phyloP scores from a whole-genome alignment of 2,329 filamentous ascomycete genomes.

The Colletotrichum aenigma region DNA sequence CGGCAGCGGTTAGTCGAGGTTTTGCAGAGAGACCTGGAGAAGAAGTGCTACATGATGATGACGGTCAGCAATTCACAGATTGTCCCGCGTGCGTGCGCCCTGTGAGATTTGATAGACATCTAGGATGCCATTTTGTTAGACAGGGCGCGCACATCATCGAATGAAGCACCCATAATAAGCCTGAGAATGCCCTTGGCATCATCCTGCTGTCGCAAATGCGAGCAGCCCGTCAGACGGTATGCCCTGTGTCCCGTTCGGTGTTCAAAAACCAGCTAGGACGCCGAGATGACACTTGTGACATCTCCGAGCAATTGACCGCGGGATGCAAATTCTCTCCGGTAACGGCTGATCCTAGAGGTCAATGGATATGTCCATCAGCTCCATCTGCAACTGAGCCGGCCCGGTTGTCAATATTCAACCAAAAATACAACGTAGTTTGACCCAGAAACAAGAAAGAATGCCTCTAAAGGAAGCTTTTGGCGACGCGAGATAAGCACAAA shows the following conservation, averaged over 20 bases:
- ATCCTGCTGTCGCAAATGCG: background rate
- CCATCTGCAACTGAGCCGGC: background rate
- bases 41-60: background rate
- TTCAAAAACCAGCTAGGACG: background rate
- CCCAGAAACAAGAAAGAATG: background rate
- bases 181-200: background rate
- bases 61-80: background rate
- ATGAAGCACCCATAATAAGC: background rate
- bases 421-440: background rate
- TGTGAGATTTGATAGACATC: background rate
- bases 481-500: slow-evolving; percentile 15
- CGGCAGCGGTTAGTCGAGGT: background rate
- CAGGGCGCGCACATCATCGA: background rate
- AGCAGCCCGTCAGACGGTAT: background rate
- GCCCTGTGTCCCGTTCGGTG: background rate
- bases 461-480: background rate
- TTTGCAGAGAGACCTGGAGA: background rate
- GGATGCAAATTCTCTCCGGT: background rate
- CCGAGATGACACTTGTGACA: background rate
- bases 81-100: background rate
- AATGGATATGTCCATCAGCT: background rate
- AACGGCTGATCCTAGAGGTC: background rate
- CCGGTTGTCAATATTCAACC: background rate
- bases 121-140: background rate
- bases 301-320: background rate